These are phyloP conservation scores for Mesostigma viride DNA, from an alignment of 139 green algal genomes.

Conservation along the genomic window DNA sequence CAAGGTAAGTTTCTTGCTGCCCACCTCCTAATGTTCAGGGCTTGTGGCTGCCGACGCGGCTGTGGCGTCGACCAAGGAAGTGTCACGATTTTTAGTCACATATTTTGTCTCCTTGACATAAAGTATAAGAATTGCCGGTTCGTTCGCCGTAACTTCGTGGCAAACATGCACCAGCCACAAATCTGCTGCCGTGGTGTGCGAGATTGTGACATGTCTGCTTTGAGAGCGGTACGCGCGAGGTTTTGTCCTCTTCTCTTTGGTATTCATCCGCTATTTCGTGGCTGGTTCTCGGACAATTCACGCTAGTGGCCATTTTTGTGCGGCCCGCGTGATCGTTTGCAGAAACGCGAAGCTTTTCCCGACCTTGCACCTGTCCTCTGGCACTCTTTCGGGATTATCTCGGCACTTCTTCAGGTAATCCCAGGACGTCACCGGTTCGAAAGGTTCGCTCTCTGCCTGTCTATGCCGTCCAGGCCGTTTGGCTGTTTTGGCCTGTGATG, in stretches of 20 bases:
- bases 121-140: no score
- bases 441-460: no score
- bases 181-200: no score
- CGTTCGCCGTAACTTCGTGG: no score
- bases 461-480: no score
- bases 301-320: background rate
- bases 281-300: background rate
- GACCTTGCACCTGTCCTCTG: conserved; percentile 92
- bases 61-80: background rate
- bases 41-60: background rate
- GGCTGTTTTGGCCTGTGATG: no score
- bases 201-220: background rate
- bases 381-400: conserved; percentile 92
- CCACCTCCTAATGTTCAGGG: background rate
- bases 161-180: no score
- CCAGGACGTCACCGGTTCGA: no score
- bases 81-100: background rate
- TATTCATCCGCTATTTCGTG: background rate
- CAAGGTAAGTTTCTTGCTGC: conserved; percentile 45
- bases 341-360: conserved; percentile 82
- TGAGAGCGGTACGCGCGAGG: background rate
- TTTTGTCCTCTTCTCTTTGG: background rate
- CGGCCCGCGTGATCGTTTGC: background rate
- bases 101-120: background rate
- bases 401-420: conserved; percentile 73